Conservation (phyloP, 352 stramenopile genomes). For the Phytopythium delawarense region DNA sequence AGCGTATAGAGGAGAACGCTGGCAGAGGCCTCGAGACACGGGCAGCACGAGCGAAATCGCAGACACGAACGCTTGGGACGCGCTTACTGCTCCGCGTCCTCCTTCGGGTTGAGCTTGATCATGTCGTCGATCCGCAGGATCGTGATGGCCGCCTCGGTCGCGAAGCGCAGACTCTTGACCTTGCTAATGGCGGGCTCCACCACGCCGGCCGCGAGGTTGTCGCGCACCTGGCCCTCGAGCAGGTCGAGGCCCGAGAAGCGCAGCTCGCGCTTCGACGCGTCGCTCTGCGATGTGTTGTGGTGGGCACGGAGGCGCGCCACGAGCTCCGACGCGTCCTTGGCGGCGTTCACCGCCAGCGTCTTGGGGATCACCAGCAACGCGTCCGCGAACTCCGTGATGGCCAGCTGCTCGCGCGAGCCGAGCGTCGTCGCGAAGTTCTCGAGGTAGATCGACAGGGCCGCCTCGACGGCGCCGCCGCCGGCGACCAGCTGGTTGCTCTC, state of each 20-base stretch:
- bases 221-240: constrained; percentile 90
- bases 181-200: constrained; percentile 99
- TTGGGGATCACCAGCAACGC: constrained; percentile 98
- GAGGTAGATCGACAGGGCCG: constrained; percentile 97
- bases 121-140: constrained; percentile 99
- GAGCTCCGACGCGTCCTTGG: constrained; percentile 98
- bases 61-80: constrained; percentile 12
- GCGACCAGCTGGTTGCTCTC: constrained; percentile 98
- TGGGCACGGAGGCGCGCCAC: constrained; percentile 95
- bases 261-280: constrained; percentile 67
- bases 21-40: not conserved
- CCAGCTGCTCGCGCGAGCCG: constrained; percentile 96
- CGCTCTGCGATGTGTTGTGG: constrained; percentile 95
- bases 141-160: constrained; percentile 98
- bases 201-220: constrained; percentile 97
- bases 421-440: constrained; percentile 98
- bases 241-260: constrained; percentile 96
- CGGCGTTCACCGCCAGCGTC: constrained; percentile 98
- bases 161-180: constrained; percentile 99
- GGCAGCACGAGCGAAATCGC: not conserved
- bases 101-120: constrained; percentile 94
- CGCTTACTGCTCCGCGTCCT: constrained; percentile 72
- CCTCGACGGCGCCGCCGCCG: constrained; percentile 97
- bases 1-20: not conserved
- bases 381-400: constrained; percentile 98